Evolutionary conservation across 352 stramenopile species (phyloP), one percentile per base, ranked within the genome.

Genomic region (Phytophthora rubi): DNA sequence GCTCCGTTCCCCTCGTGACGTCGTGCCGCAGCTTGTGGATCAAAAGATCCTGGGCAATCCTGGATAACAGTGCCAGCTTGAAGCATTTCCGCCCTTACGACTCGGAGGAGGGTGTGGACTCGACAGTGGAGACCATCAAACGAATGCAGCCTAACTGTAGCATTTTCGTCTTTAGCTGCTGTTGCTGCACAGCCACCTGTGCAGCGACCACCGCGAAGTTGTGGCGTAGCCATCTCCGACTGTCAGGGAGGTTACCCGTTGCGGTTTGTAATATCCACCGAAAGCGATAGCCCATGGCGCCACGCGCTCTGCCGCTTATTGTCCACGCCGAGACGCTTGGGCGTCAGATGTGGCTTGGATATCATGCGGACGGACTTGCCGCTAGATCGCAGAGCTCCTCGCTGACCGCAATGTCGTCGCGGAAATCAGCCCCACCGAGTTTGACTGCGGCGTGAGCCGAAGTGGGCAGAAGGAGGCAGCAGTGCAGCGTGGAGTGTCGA

Each of bases 201-300:
- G 30, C 48, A 56, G 16, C 23, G 48, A 32, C 13, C 49, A 54
- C 13, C 18, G 65, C 28, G 13, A 33, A 28, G 12, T 21, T 6
- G 23, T 55, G 26, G 9, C 37, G 59, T 62, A 72, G 65, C 65
- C 59, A 68, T 63, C n/a, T 62, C 28, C 4, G 16, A 35, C 2
- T 39, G 48, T 6, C 28, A 60, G 4, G 21, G 21, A n/a, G 51
- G 8, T 18, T 37, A 6, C 5, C 32, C 6, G 51, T 32, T 55
- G 61, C 39, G 12, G 35, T 61, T 32, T 59, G 59, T 60, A 56
- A 61, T 30, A 54, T 35, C 42, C 42, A 28, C 42, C 21, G 63
- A 58, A 70, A 23, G 37, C 61, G 47, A 69, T 48, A 72, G 65
- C 49, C 57, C 42, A 67, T 71, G 57, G 52, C 57, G 65, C 49